phyloP scores from a whole-genome alignment of 202 grass and related monocot species.

The Digitaria exilis region DNA sequence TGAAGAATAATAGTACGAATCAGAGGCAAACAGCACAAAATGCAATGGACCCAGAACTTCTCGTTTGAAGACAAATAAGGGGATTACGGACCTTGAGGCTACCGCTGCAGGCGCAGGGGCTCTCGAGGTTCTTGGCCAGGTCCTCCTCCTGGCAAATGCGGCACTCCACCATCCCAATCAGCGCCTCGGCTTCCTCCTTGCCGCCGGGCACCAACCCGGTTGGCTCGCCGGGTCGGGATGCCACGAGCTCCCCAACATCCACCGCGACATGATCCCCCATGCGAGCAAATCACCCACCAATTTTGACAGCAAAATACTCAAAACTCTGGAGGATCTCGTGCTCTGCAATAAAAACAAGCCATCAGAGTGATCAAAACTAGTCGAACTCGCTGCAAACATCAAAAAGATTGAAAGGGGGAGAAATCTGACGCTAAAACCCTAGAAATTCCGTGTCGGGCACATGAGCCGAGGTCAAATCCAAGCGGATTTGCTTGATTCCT shows the following conservation, averaged over 20 bases:
- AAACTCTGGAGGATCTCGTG: background rate
- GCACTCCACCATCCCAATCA: constrained; percentile 74
- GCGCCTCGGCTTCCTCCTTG: constrained; percentile 47
- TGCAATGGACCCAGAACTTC: background rate
- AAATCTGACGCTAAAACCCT: constrained; percentile 43
- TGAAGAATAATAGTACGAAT: background rate
- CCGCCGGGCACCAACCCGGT: background rate
- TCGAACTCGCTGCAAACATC: background rate
- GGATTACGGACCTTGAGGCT: constrained; percentile 72
- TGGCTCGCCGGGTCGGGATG: background rate
- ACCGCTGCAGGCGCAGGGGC: constrained; percentile 76
- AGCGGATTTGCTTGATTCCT: constrained; percentile 11
- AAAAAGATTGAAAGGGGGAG: background rate
- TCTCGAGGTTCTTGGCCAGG: constrained; percentile 73
- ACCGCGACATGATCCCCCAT: constrained; percentile 85
- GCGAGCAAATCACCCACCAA: background rate
- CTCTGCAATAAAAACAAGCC: constrained; percentile 10
- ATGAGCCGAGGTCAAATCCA: constrained; percentile 4
- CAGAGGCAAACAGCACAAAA: constrained; percentile 1
- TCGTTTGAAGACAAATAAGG: constrained; percentile 1
- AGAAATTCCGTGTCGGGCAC: constrained; percentile 21
- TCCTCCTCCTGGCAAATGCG: constrained; percentile 98
- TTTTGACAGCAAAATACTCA: background rate
- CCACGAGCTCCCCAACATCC: constrained; percentile 54
- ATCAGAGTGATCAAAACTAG: constrained; percentile 7